Conservation (phyloP, 2,329 filamentous ascomycete genomes). For the Ampelomyces quisqualis region DNA sequence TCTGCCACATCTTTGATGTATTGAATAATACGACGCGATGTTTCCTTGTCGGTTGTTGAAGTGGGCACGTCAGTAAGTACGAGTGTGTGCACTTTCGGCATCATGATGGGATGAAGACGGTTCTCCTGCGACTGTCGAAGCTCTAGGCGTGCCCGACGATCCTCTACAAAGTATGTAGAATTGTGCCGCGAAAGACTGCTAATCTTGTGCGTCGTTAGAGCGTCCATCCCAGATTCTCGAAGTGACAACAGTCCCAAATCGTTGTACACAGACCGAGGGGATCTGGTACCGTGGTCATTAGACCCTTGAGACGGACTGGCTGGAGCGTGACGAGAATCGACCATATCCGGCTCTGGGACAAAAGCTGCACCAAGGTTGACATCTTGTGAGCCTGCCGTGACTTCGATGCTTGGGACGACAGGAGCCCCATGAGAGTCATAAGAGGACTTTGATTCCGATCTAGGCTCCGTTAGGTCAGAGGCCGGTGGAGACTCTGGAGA, state of each 20-base stretch:
- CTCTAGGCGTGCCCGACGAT: conserved; percentile 33
- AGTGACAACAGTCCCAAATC: no score
- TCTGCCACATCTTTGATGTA: conserved; percentile 60
- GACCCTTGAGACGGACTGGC: conserved; percentile 15
- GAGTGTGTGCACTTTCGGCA: conserved; percentile 57
- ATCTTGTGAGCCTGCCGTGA: conserved; percentile 38
- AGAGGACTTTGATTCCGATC: not conserved
- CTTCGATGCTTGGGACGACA: conserved; percentile 17
- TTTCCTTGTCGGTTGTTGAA: conserved; percentile 46
- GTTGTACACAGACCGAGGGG: conserved; percentile 1
- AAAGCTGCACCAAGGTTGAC: conserved; percentile 47
- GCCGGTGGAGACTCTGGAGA: not conserved
- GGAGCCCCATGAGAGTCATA: not conserved
- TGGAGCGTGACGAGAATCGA: conserved; percentile 15
- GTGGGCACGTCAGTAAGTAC: conserved; percentile 59
- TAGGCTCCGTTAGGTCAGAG: not conserved
- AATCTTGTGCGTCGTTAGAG: no score
- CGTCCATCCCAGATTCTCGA: no score
- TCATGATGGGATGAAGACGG: conserved; percentile 55
- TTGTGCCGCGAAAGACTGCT: conserved; percentile 29
- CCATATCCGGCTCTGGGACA: conserved; percentile 49
- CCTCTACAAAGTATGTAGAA: conserved; percentile 30
- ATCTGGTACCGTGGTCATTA: conserved; percentile 1
- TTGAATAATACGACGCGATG: conserved; percentile 47
- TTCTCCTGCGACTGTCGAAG: conserved; percentile 36